Percentiles rank a stretch among this genome's conserved stretches.
Conservation (phyloP, 306 rosid genomes). For the Prunus kanzakura region DNA sequence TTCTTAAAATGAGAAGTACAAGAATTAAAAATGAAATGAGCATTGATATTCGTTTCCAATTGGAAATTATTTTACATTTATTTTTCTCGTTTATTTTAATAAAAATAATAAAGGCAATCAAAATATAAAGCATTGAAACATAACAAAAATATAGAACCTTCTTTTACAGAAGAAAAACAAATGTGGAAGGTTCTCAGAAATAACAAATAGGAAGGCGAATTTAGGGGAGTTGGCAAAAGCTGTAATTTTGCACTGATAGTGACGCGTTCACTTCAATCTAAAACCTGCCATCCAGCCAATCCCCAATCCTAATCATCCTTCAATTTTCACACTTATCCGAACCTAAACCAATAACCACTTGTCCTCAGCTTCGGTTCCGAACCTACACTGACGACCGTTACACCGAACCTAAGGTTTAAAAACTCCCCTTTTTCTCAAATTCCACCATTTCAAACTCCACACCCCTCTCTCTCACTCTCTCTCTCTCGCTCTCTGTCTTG, state of each 20-base stretch:
- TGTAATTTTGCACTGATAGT: background rate
- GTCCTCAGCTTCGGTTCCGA: conserved; percentile 57
- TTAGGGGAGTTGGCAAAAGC: background rate
- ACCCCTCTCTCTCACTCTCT: background rate
- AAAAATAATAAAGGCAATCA: too few species aligned
- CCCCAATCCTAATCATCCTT: background rate
- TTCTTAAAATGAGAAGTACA: too few species aligned
- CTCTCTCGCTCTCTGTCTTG: conserved; percentile 1
- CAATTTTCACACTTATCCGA: background rate
- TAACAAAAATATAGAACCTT: background rate
- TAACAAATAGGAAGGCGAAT: background rate
- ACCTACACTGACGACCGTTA: conserved; percentile 66
- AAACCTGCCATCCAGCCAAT: background rate
- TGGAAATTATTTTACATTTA: too few species aligned
- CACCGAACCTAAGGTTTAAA: conserved; percentile 60
- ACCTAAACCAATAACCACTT: background rate
- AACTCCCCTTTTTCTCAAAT: background rate
- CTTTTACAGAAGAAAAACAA: background rate
- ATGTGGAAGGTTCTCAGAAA: background rate
- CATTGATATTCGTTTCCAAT: too few species aligned
- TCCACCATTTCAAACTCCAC: background rate
- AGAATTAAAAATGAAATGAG: too few species aligned
- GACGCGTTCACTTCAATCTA: background rate
- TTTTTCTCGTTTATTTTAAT: too few species aligned
- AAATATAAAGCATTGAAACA: too few species aligned